Conservation (phyloP, 768 basidiomycete genomes). For the Amanita pseudoporphyria region DNA sequence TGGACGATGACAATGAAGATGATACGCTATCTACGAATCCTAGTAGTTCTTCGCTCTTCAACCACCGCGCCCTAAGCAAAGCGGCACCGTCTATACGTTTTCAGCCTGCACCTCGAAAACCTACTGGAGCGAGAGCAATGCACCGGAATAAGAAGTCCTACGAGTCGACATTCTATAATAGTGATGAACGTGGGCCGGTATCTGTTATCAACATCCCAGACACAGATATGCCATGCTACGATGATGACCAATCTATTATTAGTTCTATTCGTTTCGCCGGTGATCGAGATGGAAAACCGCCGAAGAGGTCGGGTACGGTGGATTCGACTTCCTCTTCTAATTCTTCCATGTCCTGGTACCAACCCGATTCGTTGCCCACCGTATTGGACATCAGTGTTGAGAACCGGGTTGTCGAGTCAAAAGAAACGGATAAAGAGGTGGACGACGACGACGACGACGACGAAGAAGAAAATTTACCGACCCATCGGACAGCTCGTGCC, state of each 20-base stretch:
- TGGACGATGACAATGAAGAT: neutral
- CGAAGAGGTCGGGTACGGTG: neutral
- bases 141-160: neutral
- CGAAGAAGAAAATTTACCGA: neutral
- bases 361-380: neutral
- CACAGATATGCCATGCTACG: neutral
- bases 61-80: neutral
- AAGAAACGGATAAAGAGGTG: neutral
- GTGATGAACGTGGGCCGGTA: neutral
- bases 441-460: neutral
- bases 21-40: neutral
- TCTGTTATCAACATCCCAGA: neutral
- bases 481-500: neutral
- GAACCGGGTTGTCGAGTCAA: neutral
- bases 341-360: neutral
- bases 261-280: slow-evolving; percentile 3
- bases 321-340: neutral
- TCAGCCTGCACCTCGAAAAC: neutral
- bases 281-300: slow-evolving; percentile 4
- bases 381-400: slow-evolving; percentile 3
- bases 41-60: too few species aligned
- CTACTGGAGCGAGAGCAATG: neutral
- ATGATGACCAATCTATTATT: neutral
- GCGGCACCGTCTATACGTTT: neutral
- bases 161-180: neutral